A percentile compares a stretch with the other conserved stretches of the same genome.
Evolutionary conservation across 306 rosid genomes (phyloP).

Genomic region (Lathyrus sativus): DNA sequence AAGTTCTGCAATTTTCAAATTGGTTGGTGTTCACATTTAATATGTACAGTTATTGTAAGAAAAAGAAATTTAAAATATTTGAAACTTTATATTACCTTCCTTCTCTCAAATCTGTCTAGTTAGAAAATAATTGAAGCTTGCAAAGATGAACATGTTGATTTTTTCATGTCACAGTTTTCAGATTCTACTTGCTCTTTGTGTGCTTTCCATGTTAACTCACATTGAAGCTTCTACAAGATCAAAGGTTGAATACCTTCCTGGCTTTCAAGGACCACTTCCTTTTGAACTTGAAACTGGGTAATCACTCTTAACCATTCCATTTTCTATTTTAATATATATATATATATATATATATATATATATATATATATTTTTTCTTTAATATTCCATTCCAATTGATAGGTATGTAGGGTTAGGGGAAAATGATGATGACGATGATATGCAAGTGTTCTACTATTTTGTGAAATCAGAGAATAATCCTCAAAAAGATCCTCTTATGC

Average conservation of each 20-base stretch:
- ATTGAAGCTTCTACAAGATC: neutral
- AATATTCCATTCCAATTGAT: neutral
- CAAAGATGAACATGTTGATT: neutral
- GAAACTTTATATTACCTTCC: too few relatives aligned
- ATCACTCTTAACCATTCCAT: neutral
- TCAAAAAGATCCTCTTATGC: slow-evolving; percentile 58
- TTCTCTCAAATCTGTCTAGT: too few relatives aligned
- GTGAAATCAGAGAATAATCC: slow-evolving; percentile 55
- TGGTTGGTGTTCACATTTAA: too few relatives aligned
- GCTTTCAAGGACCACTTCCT: slow-evolving; percentile 24
- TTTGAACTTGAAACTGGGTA: slow-evolving; percentile 26
- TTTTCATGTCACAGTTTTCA: neutral
- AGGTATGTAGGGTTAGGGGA: slow-evolving; percentile 19
- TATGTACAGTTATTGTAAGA: too few relatives aligned
- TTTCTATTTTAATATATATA: neutral
- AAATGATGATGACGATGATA: slow-evolving; percentile 27
- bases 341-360: too few relatives aligned
- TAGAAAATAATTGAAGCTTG: neutral
- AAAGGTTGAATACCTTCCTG: slow-evolving; percentile 18
- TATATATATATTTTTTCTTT: too few relatives aligned
- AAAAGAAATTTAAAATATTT: too few relatives aligned
- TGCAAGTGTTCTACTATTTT: slow-evolving; percentile 27
- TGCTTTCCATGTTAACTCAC: neutral
- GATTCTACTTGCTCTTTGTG: neutral
- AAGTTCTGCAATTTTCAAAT: too few relatives aligned